Conservation (phyloP, 805 yeast species). For the Spathaspora arborariae region DNA sequence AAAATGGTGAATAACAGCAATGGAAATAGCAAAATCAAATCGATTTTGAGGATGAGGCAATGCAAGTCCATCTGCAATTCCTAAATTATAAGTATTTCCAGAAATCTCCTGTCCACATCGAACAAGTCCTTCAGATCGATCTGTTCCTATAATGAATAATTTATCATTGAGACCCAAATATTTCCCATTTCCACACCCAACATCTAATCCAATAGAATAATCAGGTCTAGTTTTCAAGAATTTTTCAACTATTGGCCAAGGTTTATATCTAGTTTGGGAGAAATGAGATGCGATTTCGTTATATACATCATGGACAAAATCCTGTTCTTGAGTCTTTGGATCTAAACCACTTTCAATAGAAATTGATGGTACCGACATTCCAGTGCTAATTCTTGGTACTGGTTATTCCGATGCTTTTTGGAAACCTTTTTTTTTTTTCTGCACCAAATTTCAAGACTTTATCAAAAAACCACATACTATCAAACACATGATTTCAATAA, state of each 20-base stretch:
- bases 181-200: constrained; percentile 98
- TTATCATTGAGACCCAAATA: constrained; percentile 70
- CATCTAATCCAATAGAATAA: constrained; percentile 79
- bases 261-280: constrained; percentile 90
- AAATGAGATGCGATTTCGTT: constrained; percentile 91
- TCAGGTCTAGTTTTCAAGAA: constrained; percentile 49
- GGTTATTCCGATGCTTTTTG: not conserved
- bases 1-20: constrained; percentile 95
- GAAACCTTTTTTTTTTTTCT: not conserved
- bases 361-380: constrained; percentile 34
- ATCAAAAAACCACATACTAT: not conserved
- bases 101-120: constrained; percentile 53
- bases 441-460: not conserved
- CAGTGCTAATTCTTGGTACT: not conserved
- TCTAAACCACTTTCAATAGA: constrained; percentile 28
- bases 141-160: constrained; percentile 69
- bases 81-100: constrained; percentile 45
- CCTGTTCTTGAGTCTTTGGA: constrained; percentile 63
- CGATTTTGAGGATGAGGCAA: constrained; percentile 35
- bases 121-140: constrained; percentile 66
- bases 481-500: not conserved
- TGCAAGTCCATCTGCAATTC: constrained; percentile 77
- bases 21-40: constrained; percentile 87
- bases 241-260: constrained; percentile 92
- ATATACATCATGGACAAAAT: constrained; percentile 87